A percentile compares a stretch with the other conserved stretches of the same genome.
Conservation (phyloP, 345 rosid genomes). For the Eucalyptus caleyi region DNA sequence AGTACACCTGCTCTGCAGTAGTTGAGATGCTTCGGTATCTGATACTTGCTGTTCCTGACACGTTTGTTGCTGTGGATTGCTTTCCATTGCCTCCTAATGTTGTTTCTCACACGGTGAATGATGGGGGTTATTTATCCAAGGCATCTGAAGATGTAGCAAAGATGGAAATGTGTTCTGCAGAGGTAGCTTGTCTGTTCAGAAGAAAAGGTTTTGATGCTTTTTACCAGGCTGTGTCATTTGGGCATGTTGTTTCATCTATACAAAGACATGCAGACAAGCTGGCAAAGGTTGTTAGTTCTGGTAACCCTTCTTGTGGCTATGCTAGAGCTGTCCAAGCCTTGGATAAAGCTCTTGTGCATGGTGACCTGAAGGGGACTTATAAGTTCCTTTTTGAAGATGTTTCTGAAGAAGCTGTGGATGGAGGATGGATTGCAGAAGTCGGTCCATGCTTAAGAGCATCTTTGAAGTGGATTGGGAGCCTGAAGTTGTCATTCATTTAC, state of each 20-base stretch:
- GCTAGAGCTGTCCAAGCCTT: constrained; percentile 90
- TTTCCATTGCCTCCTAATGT: constrained; percentile 83
- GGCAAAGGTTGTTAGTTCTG: constrained; percentile 59
- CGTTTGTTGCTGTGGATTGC: constrained; percentile 93
- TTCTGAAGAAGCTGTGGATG: constrained; percentile 63
- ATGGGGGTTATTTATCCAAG: constrained; percentile 60
- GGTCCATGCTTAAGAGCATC: constrained; percentile 80
- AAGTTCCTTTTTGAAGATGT: constrained; percentile 66
- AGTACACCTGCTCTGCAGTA: constrained; percentile 78
- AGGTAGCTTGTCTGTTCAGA: constrained; percentile 36
- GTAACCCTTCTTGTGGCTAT: constrained; percentile 50
- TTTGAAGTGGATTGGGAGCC: constrained; percentile 69
- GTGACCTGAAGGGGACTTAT: constrained; percentile 63
- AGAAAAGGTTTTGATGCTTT: constrained; percentile 60
- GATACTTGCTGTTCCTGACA: constrained; percentile 83
- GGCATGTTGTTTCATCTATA: constrained; percentile 57
- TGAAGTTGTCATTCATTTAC: constrained; percentile 55
- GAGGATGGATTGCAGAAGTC: constrained; percentile 78
- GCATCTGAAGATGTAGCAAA: constrained; percentile 59
- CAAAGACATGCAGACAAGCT: constrained; percentile 72
- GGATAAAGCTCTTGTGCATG: constrained; percentile 73
- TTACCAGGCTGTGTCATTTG: constrained; percentile 64
- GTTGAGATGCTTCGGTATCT: constrained; percentile 90
- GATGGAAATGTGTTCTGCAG: constrained; percentile 36
- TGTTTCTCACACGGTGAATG: constrained; percentile 50